Conservation (phyloP, 2,329 filamentous ascomycete species). For the Cyphellophora attinorum region DNA sequence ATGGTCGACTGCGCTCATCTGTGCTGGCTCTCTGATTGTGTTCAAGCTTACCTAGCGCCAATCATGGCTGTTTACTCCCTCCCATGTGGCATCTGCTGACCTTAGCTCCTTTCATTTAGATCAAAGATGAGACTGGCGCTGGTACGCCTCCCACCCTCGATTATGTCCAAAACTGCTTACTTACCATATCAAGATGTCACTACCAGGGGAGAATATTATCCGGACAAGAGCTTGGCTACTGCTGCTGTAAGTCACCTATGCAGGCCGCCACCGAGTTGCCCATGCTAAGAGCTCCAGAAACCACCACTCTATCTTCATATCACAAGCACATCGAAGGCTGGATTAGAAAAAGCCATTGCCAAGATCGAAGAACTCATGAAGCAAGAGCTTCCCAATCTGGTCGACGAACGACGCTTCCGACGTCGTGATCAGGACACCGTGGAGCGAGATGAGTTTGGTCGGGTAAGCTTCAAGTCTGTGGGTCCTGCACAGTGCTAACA, state of each 20-base stretch:
- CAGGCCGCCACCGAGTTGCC: constrained; percentile 3
- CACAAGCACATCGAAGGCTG: constrained; percentile 82
- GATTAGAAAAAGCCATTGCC: constrained; percentile 76
- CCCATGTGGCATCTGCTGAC: constrained; percentile 89
- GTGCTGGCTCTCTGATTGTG: constrained; percentile 42
- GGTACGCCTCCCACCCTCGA: constrained; percentile 66
- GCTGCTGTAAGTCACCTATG: constrained; percentile 58
- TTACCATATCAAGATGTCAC: constrained; percentile 84
- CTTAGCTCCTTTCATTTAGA: constrained; percentile 82
- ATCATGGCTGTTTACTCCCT: constrained; percentile 44
- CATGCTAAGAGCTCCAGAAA: constrained; percentile 46
- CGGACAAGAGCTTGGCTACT: constrained; percentile 95
- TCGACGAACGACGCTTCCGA: constrained; percentile 87
- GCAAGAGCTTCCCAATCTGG: constrained; percentile 87
- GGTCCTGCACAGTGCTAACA: constrained; percentile 18
- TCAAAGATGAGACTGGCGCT: constrained; percentile 98
- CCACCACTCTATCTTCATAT: constrained; percentile 92
- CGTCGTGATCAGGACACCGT: constrained; percentile 70
- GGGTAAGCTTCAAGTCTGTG: constrained; percentile 47
- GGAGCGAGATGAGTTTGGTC: constrained; percentile 82
- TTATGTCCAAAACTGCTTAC: constrained; percentile 47
- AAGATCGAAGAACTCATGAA: constrained; percentile 95
- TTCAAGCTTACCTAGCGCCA: constrained; percentile 61
- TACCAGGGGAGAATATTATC: constrained; percentile 90
- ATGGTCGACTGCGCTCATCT: too few relatives aligned